These are phyloP conservation scores for Ascocoryne sarcoides DNA, from an alignment of 2,329 filamentous ascomycete species.

Conservation along the genomic window DNA sequence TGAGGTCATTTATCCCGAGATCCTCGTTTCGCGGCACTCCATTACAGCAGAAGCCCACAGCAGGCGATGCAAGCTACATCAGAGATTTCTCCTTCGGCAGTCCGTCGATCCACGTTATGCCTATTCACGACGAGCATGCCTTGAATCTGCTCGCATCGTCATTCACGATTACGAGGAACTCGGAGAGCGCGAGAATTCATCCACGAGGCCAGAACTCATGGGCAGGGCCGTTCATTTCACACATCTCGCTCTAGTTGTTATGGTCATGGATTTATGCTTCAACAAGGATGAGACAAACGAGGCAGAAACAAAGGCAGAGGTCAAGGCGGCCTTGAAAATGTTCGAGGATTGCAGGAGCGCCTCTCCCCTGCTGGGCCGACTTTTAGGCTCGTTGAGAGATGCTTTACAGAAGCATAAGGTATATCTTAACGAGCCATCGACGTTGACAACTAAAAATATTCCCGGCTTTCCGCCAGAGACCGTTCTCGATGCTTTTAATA, in stretches of 20 bases:
- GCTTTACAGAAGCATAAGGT: slow-evolving; percentile 21
- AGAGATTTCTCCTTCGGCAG: too few species aligned
- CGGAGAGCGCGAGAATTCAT: slow-evolving; percentile 17
- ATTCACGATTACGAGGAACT: too few species aligned
- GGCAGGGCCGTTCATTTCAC: slow-evolving; percentile 24
- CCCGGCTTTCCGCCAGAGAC: not conserved
- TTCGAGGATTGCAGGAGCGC: slow-evolving; percentile 26
- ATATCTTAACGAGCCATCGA: not conserved
- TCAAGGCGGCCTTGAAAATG: slow-evolving; percentile 25
- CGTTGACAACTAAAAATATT: slow-evolving; percentile 1
- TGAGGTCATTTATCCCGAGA: too few species aligned
- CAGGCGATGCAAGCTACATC: too few species aligned
- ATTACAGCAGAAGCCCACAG: too few species aligned
- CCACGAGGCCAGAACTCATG: slow-evolving; percentile 19
- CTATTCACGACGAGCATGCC: slow-evolving; percentile 27
- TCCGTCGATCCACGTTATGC: slow-evolving; percentile 21
- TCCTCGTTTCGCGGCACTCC: too few species aligned
- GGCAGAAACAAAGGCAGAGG: slow-evolving; percentile 17
- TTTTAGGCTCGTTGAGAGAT: slow-evolving; percentile 27
- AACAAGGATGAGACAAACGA: slow-evolving; percentile 22
- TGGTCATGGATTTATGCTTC: slow-evolving; percentile 31
- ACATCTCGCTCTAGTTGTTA: slow-evolving; percentile 30
- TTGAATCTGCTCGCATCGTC: slow-evolving; percentile 23
- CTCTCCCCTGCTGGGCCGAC: slow-evolving; percentile 23
- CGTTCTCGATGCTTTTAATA: slow-evolving; percentile 3